These are phyloP conservation scores for Phytophthora pluvialis DNA, from an alignment of 352 stramenopile genomes.

Conservation along the genomic window DNA sequence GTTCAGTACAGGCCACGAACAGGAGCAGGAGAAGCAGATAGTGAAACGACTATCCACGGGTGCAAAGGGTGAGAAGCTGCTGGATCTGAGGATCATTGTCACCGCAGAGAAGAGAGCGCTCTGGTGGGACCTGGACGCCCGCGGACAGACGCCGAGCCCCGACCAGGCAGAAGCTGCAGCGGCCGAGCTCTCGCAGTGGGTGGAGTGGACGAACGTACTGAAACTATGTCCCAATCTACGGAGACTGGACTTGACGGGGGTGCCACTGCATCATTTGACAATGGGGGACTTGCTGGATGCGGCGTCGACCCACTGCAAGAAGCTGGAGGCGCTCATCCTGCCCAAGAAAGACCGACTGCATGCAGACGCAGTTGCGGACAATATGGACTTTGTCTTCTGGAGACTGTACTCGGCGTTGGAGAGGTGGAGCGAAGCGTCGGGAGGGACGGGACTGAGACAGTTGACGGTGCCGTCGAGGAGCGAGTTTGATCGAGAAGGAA, in stretches of 20 bases:
- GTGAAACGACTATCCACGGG: slow-evolving; percentile 14
- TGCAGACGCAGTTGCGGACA: slow-evolving; percentile 43
- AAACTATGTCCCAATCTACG: slow-evolving; percentile 41
- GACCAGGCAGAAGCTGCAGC: slow-evolving; percentile 7
- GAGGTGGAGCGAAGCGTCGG: slow-evolving; percentile 34
- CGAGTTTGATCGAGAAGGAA: slow-evolving; percentile 40
- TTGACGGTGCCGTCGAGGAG: slow-evolving; percentile 44
- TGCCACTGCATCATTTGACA: slow-evolving; percentile 52
- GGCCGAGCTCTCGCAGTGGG: slow-evolving; percentile 35
- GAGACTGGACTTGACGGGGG: slow-evolving; percentile 47
- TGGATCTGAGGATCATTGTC: slow-evolving; percentile 43
- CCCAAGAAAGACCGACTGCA: slow-evolving; percentile 38
- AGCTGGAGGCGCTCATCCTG: slow-evolving; percentile 49
- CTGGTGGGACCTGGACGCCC: slow-evolving; percentile 47
- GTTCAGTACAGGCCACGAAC: slow-evolving; percentile 37
- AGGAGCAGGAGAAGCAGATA: slow-evolving; percentile 30
- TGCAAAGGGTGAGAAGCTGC: slow-evolving; percentile 20
- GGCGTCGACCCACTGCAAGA: slow-evolving; percentile 34
- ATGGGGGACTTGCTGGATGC: slow-evolving; percentile 47
- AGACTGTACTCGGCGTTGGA: slow-evolving; percentile 41
- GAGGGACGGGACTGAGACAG: slow-evolving; percentile 36
- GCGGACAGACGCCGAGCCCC: not conserved
- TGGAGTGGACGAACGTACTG: slow-evolving; percentile 52
- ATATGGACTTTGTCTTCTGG: slow-evolving; percentile 49
- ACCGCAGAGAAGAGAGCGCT: slow-evolving; percentile 29